Base-by-base conservation (phyloP, 2,329 filamentous ascomycete genomes). In the Sclerotinia borealis region DNA sequence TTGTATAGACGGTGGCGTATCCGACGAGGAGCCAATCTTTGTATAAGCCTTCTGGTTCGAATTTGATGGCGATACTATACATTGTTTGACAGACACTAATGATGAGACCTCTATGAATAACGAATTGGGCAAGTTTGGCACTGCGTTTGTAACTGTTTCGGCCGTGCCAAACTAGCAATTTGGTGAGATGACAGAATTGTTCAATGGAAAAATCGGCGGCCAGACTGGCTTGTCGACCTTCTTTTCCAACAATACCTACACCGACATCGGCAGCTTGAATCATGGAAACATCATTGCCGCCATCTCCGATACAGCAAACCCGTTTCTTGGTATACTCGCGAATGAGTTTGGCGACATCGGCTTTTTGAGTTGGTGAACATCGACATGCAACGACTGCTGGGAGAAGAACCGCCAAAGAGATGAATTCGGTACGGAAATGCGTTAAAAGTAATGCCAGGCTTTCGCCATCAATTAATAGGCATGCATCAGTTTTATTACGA, bases 221-320 rank as follows among this genome's bases (percentile, higher is more conserved):
- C 52, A 99, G 82, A 73, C 90, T 95, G 41, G 95, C 95, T 79
- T 99, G 95, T 27, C 91, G 87, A 39, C 95, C 95, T 79, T 99
- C 95, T 79, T 99, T 99, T 65, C 95, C 95, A 0, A 98, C 95
- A 66, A 99, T 99, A 66, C 95, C 95, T 31, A 99, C 93, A 65
- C 96, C 96, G 0, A 99, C 93, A 72, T 99, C 95, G 0, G 96
- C 95, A 9, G 95, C 93, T 79, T 98, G 95, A 70, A 99, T 99
- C 95, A 99, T 99, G 69, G 89, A 93, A 6, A 99, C 95, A 75
- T 99, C 96, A 77, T 99, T 99, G 71, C 96, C 95, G 68, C 95
- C 95, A 73, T 99, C 95, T 43, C 95, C 95, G 69, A 99, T 99
- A 74, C 95, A 98, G 78, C 93, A 96, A 19, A 98, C 91, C 17